phyloP scores from a whole-genome alignment of 2,329 filamentous ascomycete species.

The Fusarium siculi region DNA sequence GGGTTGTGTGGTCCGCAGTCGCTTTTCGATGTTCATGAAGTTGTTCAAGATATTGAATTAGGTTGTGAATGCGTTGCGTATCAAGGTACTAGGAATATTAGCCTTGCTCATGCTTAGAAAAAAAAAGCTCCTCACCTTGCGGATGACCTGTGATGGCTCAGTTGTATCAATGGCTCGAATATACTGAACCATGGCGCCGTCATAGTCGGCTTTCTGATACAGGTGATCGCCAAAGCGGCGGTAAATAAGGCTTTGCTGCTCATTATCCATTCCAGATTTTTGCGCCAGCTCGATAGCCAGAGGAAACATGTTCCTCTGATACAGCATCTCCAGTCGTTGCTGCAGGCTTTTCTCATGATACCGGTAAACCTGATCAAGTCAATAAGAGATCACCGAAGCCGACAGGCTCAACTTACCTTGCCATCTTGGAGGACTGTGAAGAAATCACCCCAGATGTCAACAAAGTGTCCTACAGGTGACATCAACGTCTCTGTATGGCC shows the following conservation, averaged over 20 bases:
- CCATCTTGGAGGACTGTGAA: constrained; percentile 92
- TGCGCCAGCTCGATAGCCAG: constrained; percentile 93
- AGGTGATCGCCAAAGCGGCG: constrained; percentile 93
- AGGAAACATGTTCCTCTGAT: constrained; percentile 91
- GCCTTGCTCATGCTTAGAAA: background rate
- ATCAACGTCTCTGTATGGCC: constrained; percentile 88
- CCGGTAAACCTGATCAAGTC: constrained; percentile 71
- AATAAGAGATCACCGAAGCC: background rate
- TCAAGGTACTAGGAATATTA: constrained; percentile 78
- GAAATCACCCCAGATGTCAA: constrained; percentile 90
- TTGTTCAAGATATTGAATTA: constrained; percentile 97
- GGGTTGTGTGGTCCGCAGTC: constrained; percentile 92
- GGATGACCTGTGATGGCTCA: constrained; percentile 94
- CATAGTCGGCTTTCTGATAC: constrained; percentile 95
- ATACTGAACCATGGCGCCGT: constrained; percentile 99
- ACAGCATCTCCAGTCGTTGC: constrained; percentile 92
- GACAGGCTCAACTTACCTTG: constrained; percentile 68
- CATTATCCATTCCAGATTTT: constrained; percentile 81
- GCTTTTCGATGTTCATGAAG: constrained; percentile 93
- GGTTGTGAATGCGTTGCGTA: constrained; percentile 95
- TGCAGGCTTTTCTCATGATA: constrained; percentile 93
- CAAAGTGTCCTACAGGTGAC: constrained; percentile 81
- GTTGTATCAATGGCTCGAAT: constrained; percentile 95
- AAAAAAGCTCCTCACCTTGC: constrained; percentile 69
- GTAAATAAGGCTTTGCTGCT: constrained; percentile 91